Evolutionary conservation across 192 early-diverging fungal species (phyloP).

Genomic region (Chytriomyces sp.): DNA sequence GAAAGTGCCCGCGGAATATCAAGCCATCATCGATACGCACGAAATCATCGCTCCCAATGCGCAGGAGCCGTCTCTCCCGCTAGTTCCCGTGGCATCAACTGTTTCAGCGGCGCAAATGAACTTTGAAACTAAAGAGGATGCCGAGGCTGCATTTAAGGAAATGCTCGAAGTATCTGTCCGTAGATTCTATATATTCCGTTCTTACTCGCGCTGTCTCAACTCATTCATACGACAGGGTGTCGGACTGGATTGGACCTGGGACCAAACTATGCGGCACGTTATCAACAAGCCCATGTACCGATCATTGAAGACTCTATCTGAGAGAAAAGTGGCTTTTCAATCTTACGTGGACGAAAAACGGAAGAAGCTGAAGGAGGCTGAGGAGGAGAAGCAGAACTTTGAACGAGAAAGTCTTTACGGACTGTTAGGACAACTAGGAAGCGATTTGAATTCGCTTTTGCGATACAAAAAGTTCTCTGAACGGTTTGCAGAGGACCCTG

Average conservation of each 20-base stretch:
- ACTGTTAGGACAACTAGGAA: constrained; percentile 38
- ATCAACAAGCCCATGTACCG: constrained; percentile 84
- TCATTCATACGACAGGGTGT: constrained; percentile 62
- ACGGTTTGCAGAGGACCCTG: constrained; percentile 63
- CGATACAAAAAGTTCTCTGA: constrained; percentile 48
- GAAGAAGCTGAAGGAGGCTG: constrained; percentile 39
- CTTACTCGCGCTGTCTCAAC: not conserved
- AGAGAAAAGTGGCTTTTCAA: constrained; percentile 83
- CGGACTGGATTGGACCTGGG: constrained; percentile 86
- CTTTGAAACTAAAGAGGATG: constrained; percentile 78
- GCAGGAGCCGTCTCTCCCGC: not conserved
- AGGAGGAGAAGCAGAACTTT: constrained; percentile 48
- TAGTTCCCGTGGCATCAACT: not conserved
- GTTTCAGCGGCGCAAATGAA: constrained; percentile 41
- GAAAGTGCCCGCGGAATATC: constrained; percentile 79
- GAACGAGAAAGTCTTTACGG: constrained; percentile 59
- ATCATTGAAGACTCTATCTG: constrained; percentile 73
- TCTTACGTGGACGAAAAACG: constrained; percentile 65
- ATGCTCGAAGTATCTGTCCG: constrained; percentile 73
- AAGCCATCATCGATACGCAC: constrained; percentile 43
- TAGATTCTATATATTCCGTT: not conserved
- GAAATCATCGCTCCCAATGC: constrained; percentile 1
- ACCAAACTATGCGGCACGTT: constrained; percentile 83
- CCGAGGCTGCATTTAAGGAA: constrained; percentile 74
- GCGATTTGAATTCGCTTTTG: not conserved